Evolutionary conservation across 2,329 filamentous ascomycete species (phyloP), one percentile per base, ranked within the genome.

Genomic region (Arthroderma sp.): DNA sequence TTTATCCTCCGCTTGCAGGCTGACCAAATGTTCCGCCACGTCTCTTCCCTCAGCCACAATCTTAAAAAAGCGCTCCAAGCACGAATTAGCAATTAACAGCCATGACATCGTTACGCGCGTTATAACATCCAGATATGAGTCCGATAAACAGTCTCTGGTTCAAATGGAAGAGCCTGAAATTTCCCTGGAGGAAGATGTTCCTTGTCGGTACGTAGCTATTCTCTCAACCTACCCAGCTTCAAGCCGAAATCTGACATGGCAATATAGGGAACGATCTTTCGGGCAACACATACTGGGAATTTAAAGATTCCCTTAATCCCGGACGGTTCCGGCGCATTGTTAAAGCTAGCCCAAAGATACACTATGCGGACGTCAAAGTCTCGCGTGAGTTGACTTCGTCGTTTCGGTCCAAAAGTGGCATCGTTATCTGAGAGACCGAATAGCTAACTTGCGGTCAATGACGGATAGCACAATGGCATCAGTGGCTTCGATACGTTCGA

Each of bases 281-380:
- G 19, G 82, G 82, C 60, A 85, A 85, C 69, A 84, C 81, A 8
- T 85, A 79, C 68, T 85, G 82, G 82, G 81, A 84, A 65, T 84
- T 85, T 69, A 80, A 79, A 65, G 81, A 83, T 65, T 70, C 73
- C 17, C 60, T 81, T 57, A 80, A 81, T 62, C 68, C 77, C 39
- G 70, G 73, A 41, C 76, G 81, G 44, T 74, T 75, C 60, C 77
- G 82, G 38, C 75, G 82, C 31, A 84, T 84, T 17, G 80, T 83
- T 58, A 76, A 80, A 62, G 80, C 79, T 63, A 73, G 72, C 43
- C 73, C 73, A 6, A 71, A 72, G 61, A 77, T 76, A 7, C 79
- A 83, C 65, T 78, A 78, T 63, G 74, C 75, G 57, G 82, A 85
- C 65, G 79, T 84, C 41, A 75, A 83, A 63, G 77, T 85, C 41